Conservation (phyloP, 73 alveolate genomes). For the Diophrys appendiculata region DNA sequence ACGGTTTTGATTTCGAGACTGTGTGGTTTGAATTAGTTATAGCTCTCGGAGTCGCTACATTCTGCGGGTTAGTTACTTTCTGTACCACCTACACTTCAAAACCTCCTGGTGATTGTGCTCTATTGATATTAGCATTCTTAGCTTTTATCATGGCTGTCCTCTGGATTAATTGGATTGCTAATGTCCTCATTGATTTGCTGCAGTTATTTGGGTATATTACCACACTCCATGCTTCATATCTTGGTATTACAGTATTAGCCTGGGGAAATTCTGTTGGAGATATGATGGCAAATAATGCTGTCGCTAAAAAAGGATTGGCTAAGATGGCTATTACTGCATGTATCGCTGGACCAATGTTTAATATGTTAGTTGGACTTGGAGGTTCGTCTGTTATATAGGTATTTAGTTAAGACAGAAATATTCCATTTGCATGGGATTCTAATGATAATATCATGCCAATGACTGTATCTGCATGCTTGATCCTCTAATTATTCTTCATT, state of each 20-base stretch:
- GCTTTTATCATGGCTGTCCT: constrained; percentile 21
- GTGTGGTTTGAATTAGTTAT: too few relatives aligned
- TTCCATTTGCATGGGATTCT: not conserved
- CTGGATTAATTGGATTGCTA: constrained; percentile 30
- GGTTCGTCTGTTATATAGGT: not conserved
- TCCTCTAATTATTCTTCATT: not conserved
- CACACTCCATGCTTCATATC: not conserved
- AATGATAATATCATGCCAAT: constrained; percentile 10
- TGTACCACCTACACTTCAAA: too few relatives aligned
- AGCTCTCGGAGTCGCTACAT: too few relatives aligned
- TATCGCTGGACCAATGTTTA: constrained; percentile 34
- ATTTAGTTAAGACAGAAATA: not conserved
- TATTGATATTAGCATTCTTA: constrained; percentile 8
- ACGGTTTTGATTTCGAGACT: too few relatives aligned
- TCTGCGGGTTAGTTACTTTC: too few relatives aligned
- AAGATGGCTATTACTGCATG: constrained; percentile 41
- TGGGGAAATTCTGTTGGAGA: constrained; percentile 49
- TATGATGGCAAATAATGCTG: constrained; percentile 16
- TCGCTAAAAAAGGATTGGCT: constrained; percentile 35
- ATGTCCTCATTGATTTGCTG: constrained; percentile 19
- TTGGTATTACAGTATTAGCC: constrained; percentile 27
- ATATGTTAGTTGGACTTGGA: constrained; percentile 36
- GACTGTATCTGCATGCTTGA: constrained; percentile 7
- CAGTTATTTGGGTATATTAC: constrained; percentile 12
- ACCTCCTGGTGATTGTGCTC: not conserved